Evolutionary conservation across 352 stramenopile genomes (phyloP).

Genomic region (Globisporangium recalcitrans): DNA sequence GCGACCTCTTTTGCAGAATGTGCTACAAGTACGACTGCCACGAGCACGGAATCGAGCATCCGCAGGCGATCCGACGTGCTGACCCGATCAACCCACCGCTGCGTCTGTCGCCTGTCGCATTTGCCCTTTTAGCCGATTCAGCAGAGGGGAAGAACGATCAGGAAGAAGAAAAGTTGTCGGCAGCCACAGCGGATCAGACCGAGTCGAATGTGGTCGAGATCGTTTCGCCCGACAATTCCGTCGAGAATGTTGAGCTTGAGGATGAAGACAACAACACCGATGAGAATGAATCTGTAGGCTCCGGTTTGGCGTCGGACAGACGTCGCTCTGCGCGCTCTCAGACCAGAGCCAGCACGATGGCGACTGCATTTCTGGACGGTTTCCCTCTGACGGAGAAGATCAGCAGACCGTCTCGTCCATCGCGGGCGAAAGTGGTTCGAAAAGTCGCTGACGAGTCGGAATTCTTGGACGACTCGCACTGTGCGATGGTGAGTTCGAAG

Average conservation of each 20-base stretch:
- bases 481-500: constrained; percentile 30
- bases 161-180: background rate
- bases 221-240: background rate
- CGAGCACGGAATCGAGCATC: constrained; percentile 84
- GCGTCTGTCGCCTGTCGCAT: constrained; percentile 32
- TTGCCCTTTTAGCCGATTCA: constrained; percentile 1
- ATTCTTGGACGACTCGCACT: constrained; percentile 63
- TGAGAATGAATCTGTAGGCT: constrained; percentile 8
- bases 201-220: background rate
- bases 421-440: constrained; percentile 23
- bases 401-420: constrained; percentile 21
- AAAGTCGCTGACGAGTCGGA: constrained; percentile 48
- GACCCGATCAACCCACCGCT: constrained; percentile 59
- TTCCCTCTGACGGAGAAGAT: constrained; percentile 15
- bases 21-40: constrained; percentile 93
- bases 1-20: constrained; percentile 89
- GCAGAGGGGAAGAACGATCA: background rate
- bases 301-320: constrained; percentile 26
- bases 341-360: constrained; percentile 52
- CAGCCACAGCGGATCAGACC: background rate
- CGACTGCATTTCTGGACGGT: constrained; percentile 50
- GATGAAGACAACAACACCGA: constrained; percentile 3
- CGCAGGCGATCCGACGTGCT: constrained; percentile 43
- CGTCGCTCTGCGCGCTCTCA: constrained; percentile 52
- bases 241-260: constrained; percentile 1